phyloP scores from a whole-genome alignment of 116 monocot species.

The Iris pallida region DNA sequence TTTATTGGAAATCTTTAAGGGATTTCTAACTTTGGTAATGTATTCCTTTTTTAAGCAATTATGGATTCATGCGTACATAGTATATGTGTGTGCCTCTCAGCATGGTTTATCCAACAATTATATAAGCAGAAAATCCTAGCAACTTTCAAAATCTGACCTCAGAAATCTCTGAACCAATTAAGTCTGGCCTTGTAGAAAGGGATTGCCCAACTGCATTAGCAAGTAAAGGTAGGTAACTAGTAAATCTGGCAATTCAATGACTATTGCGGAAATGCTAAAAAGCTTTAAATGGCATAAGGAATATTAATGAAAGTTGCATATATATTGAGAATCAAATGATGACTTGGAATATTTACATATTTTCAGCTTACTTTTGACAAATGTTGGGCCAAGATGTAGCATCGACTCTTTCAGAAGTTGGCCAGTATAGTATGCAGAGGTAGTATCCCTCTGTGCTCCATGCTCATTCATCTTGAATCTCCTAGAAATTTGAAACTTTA shows the following conservation, averaged over 20 bases:
- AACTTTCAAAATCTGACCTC: constrained; percentile 43
- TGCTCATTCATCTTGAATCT: constrained; percentile 25
- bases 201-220: constrained; percentile 88
- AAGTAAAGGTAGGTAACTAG: constrained; percentile 24
- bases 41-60: too few relatives aligned
- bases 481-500: constrained; percentile 45
- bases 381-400: constrained; percentile 88
- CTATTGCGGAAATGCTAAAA: constrained; percentile 1
- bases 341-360: constrained; percentile 2
- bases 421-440: constrained; percentile 42
- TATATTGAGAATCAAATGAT: neutral
- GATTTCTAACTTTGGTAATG: too few relatives aligned
- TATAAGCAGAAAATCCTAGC: neutral
- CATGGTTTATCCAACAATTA: too few relatives aligned
- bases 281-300: constrained; percentile 6
- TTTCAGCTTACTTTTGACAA: constrained; percentile 69
- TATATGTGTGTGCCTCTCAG: too few relatives aligned
- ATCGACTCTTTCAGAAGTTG: constrained; percentile 75
- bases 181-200: constrained; percentile 91
- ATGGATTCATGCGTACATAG: too few relatives aligned
- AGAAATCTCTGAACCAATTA: constrained; percentile 81
- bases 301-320: neutral
- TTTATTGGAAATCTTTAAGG: too few relatives aligned
- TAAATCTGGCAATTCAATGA: constrained; percentile 11
- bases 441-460: constrained; percentile 11